Evolutionary conservation across 106 monocot genomes (phyloP).

Genomic region (Platanthera zijinensis): DNA sequence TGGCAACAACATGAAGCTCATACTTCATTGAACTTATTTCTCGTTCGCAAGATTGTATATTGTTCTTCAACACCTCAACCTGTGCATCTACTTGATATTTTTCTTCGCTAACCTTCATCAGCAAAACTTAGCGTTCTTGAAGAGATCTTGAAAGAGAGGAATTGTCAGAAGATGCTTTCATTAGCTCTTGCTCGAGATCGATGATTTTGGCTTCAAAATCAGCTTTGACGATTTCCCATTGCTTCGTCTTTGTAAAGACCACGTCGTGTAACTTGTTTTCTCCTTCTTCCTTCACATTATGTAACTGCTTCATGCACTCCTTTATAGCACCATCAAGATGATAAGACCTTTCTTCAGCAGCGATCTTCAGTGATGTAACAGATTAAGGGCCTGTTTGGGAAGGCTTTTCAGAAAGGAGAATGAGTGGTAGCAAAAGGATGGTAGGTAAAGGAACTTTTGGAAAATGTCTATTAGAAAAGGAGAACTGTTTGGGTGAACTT

Average conservation of each 20-base stretch:
- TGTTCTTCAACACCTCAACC: constrained; percentile 57
- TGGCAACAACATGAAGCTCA: constrained; percentile 63
- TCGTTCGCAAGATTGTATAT: constrained; percentile 47
- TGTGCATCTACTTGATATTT: constrained; percentile 68
- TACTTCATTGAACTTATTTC: constrained; percentile 74
- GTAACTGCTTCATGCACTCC: constrained; percentile 72
- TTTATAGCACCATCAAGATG: constrained; percentile 76
- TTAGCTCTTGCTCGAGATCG: constrained; percentile 53
- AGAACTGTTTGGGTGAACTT: no score
- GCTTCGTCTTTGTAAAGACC: constrained; percentile 59
- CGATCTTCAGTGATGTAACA: constrained; percentile 48
- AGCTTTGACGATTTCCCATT: constrained; percentile 54
- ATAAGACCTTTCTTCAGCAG: constrained; percentile 51
- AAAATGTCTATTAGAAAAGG: no score
- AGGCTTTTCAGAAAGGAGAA: no score
- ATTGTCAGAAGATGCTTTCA: constrained; percentile 57
- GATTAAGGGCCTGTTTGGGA: no score
- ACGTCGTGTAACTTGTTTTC: constrained; percentile 68
- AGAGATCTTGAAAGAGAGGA: constrained; percentile 43
- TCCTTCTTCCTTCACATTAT: constrained; percentile 70
- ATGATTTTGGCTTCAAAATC: constrained; percentile 53
- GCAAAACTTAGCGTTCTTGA: constrained; percentile 43
- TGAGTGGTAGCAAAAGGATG: no score
- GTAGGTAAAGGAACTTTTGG: no score
- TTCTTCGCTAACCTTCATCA: constrained; percentile 64